Conservation (phyloP, 768 basidiomycete genomes). For the Hygrocybe coccinea region DNA sequence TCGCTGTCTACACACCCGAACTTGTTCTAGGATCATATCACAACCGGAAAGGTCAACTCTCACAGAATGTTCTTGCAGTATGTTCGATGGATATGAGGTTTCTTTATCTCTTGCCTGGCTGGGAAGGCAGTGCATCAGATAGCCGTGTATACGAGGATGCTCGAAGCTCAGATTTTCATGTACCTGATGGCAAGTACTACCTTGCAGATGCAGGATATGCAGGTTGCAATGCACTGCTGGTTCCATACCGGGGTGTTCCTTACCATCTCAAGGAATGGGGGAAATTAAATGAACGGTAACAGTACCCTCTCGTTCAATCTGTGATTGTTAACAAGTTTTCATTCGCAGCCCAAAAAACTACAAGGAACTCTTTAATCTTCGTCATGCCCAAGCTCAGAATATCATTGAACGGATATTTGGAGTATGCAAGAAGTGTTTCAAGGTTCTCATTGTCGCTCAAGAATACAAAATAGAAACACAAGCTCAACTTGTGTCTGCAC, state of each 20-base stretch:
- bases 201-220: too few relatives aligned
- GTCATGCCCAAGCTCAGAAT: too few relatives aligned
- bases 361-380: too few relatives aligned
- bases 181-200: constrained; percentile 31
- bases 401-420: too few relatives aligned
- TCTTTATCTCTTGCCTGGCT: constrained; percentile 35
- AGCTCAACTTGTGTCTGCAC: too few relatives aligned
- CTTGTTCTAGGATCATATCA: constrained; percentile 10
- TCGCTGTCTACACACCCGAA: constrained; percentile 18
- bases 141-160: constrained; percentile 29
- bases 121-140: constrained; percentile 39
- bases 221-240: constrained; percentile 33
- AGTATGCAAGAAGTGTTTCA: too few relatives aligned
- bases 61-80: constrained; percentile 26
- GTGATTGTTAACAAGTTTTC: too few relatives aligned
- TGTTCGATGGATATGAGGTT: constrained; percentile 14
- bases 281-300: too few relatives aligned
- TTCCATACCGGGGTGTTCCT: constrained; percentile 33
- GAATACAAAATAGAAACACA: too few relatives aligned
- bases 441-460: too few relatives aligned
- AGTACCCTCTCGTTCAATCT: too few relatives aligned
- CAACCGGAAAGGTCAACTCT: constrained; percentile 19
- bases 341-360: too few relatives aligned
- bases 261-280: constrained; percentile 39
- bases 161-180: constrained; percentile 21